phyloP scores from a whole-genome alignment of 805 yeast species.

The Wickerhamomyces alni region DNA sequence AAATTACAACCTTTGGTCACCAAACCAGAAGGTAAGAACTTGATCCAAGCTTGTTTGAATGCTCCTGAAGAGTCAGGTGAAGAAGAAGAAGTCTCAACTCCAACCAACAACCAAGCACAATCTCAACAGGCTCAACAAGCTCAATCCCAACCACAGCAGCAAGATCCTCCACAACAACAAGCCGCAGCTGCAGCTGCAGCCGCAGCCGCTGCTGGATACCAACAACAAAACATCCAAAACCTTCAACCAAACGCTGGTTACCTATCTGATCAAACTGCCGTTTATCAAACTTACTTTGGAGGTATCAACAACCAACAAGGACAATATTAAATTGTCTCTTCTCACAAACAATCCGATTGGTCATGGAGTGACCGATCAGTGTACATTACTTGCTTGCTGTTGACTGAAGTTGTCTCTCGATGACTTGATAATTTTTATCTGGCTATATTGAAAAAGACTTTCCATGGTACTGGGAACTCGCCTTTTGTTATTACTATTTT shows the following conservation, averaged over 20 bases:
- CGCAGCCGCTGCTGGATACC: constrained; percentile 30
- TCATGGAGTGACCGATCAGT: too few relatives aligned
- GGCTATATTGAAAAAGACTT: too few relatives aligned
- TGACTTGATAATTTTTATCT: too few relatives aligned
- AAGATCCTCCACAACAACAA: constrained; percentile 14
- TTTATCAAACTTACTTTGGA: constrained; percentile 59
- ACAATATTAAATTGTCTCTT: constrained; percentile 30
- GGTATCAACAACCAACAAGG: constrained; percentile 54
- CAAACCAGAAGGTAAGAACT: constrained; percentile 93
- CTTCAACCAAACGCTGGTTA: constrained; percentile 38
- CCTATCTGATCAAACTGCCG: constrained; percentile 47
- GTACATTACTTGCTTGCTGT: too few relatives aligned
- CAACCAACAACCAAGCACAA: constrained; percentile 28
- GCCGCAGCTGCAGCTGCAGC: constrained; percentile 14
- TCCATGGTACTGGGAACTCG: too few relatives aligned
- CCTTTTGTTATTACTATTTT: too few relatives aligned
- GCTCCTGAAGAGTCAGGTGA: constrained; percentile 78
- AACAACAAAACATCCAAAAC: constrained; percentile 35
- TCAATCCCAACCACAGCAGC: constrained; percentile 22
- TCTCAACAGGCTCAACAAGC: constrained; percentile 27
- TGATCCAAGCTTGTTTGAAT: constrained; percentile 93
- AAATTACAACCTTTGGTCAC: constrained; percentile 97
- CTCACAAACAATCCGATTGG: too few relatives aligned
- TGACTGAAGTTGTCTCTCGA: neutral
- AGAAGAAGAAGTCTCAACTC: constrained; percentile 33